Percentiles rank a stretch among this genome's conserved stretches.
Conservation (phyloP, 176 grass and related monocot genomes). For the Canna indica region DNA sequence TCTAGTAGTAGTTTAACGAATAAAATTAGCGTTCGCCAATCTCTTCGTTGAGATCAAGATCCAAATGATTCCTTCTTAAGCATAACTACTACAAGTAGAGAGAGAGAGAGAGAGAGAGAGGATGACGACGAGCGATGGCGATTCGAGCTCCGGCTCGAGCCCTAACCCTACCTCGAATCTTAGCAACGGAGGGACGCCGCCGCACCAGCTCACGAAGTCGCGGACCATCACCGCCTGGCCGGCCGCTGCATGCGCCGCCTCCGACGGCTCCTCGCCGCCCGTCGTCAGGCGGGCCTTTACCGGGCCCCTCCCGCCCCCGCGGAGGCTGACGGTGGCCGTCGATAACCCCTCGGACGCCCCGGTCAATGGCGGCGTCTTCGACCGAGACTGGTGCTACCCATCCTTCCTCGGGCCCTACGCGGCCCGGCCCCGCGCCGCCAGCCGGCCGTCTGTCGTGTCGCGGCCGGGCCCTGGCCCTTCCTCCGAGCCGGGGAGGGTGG, state of each 20-base stretch:
- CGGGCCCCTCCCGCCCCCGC: constrained; percentile 19
- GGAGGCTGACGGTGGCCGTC: constrained; percentile 52
- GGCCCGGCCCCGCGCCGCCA: constrained; percentile 26
- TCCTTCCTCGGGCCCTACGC: constrained; percentile 62
- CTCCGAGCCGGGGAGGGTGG: not conserved
- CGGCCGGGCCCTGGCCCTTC: not conserved
- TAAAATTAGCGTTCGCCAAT: not conserved
- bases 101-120: not conserved
- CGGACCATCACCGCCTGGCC: constrained; percentile 11
- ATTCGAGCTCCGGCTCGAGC: constrained; percentile 7
- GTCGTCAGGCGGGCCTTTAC: constrained; percentile 32
- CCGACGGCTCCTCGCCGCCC: not conserved
- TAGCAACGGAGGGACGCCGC: constrained; percentile 13
- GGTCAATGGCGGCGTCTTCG: constrained; percentile 43
- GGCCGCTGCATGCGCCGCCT: constrained; percentile 5
- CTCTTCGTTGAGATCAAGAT: not conserved
- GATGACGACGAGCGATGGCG: not conserved
- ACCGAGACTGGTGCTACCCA: constrained; percentile 79
- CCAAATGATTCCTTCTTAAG: not conserved
- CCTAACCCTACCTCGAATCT: constrained; percentile 16
- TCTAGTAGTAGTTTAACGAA: no score
- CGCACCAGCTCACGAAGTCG: constrained; percentile 14
- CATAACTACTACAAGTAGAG: not conserved
- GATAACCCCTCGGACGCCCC: constrained; percentile 41
- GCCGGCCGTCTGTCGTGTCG: constrained; percentile 19